Evolutionary conservation across 2,329 filamentous ascomycete genomes (phyloP).

Genomic region (Cryphonectria radicalis): DNA sequence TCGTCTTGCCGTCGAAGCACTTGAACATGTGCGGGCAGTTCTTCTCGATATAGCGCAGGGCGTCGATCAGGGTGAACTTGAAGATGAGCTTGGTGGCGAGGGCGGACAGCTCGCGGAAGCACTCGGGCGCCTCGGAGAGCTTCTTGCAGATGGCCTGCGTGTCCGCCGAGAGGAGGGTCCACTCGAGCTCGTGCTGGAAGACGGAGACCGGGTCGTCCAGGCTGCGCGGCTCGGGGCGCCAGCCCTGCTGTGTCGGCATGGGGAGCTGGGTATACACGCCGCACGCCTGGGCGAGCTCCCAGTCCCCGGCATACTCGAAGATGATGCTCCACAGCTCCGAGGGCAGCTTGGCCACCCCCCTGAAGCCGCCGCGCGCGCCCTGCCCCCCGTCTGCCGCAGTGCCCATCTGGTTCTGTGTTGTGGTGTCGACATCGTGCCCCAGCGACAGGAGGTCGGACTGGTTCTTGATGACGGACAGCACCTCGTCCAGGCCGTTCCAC

Average conservation of each 20-base stretch:
- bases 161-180: slow-evolving; percentile 76
- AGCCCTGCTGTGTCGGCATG: slow-evolving; percentile 65
- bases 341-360: slow-evolving; percentile 60
- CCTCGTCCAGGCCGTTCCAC: slow-evolving; percentile 70
- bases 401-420: slow-evolving; percentile 58
- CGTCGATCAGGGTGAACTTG: slow-evolving; percentile 82
- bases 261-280: slow-evolving; percentile 79
- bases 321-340: slow-evolving; percentile 90
- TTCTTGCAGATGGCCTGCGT: slow-evolving; percentile 74
- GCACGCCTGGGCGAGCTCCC: slow-evolving; percentile 84
- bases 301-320: slow-evolving; percentile 82
- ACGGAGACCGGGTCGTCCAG: slow-evolving; percentile 69
- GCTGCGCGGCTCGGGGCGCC: slow-evolving; percentile 63
- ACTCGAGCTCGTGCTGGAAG: slow-evolving; percentile 80
- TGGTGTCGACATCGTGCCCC: slow-evolving; percentile 69
- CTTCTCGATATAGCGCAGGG: slow-evolving; percentile 70
- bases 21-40: slow-evolving; percentile 77
- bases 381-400: slow-evolving; percentile 46
- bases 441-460: slow-evolving; percentile 76
- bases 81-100: slow-evolving; percentile 87
- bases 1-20: slow-evolving; percentile 80
- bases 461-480: slow-evolving; percentile 76
- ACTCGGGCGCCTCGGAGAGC: slow-evolving; percentile 71
- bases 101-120: slow-evolving; percentile 73
- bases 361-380: slow-evolving; percentile 40